phyloP scores from a whole-genome alignment of 768 basidiomycete genomes.

The Amanita molliuscula region DNA sequence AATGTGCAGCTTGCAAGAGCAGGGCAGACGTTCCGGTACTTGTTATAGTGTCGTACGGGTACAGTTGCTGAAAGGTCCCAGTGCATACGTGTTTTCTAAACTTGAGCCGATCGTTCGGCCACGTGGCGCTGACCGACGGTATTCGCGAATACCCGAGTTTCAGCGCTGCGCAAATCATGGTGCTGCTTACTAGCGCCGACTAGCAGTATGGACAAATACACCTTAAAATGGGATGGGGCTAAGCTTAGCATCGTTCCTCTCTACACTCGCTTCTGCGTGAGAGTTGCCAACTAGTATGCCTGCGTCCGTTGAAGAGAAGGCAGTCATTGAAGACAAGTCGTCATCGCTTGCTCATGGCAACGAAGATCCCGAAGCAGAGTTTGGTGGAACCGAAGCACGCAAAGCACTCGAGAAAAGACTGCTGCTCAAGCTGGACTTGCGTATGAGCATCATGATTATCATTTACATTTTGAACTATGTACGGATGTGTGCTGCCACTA shows the following conservation, averaged over 20 bases:
- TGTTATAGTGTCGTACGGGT: slow-evolving; percentile 32
- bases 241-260: background rate
- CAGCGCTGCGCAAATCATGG: too few species aligned
- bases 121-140: too few species aligned
- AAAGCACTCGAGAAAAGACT: slow-evolving; percentile 40
- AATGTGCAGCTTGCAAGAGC: slow-evolving; percentile 28
- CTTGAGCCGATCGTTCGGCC: too few species aligned
- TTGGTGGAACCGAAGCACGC: slow-evolving; percentile 36
- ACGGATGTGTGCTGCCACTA: slow-evolving; percentile 6
- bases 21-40: slow-evolving; percentile 40
- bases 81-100: too few species aligned
- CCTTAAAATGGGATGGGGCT: background rate
- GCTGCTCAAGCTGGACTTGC: slow-evolving; percentile 42
- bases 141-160: too few species aligned
- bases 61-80: too few species aligned
- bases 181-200: too few species aligned
- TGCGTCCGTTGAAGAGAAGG: background rate
- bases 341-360: background rate
- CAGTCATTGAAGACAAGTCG: background rate
- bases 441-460: slow-evolving; percentile 43
- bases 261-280: too few species aligned
- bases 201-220: too few species aligned
- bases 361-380: slow-evolving; percentile 28
- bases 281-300: too few species aligned
- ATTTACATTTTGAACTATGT: slow-evolving; percentile 45